Percentiles rank a stretch among this genome's conserved stretches.
Evolutionary conservation across 106 monocot genomes (phyloP).

Genomic region (Phalaenopsis aphrodite): DNA sequence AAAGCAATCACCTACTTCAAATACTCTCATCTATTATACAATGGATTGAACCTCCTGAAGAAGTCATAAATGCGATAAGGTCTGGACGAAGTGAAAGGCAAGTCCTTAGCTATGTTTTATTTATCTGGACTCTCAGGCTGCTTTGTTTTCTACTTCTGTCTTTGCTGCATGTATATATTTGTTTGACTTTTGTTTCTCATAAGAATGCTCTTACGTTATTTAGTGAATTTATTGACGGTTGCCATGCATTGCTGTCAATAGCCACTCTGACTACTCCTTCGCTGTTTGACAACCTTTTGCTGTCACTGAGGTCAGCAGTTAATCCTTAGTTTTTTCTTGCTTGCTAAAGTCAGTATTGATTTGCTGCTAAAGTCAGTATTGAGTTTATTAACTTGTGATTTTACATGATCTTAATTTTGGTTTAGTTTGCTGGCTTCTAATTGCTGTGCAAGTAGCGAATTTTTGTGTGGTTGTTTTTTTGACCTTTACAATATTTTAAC

Average conservation of each 20-base stretch:
- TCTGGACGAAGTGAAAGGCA: conserved; percentile 66
- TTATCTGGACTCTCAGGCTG: too few species aligned
- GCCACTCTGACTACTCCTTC: conserved; percentile 47
- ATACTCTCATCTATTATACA: conserved; percentile 54
- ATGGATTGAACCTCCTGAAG: conserved; percentile 83
- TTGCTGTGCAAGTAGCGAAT: not conserved
- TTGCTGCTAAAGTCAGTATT: not conserved
- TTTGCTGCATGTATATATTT: not conserved
- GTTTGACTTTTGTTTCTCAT: not conserved
- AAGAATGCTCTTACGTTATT: conserved; percentile 4
- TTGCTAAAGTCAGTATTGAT: not conserved
- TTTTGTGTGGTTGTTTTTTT: not conserved
- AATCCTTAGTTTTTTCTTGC: not conserved
- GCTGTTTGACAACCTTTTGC: conserved; percentile 75
- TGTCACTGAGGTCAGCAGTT: conserved; percentile 61
- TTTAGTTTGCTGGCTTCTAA: not conserved
- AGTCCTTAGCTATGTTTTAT: conserved; percentile 3
- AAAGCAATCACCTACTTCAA: conserved; percentile 61
- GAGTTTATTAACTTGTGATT: not conserved
- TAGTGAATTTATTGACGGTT: conserved; percentile 93
- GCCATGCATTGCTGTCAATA: conserved; percentile 83
- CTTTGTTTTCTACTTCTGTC: not conserved
- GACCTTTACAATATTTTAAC: not conserved
- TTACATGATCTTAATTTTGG: not conserved
- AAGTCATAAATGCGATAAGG: conserved; percentile 30